Conservation (phyloP, 2,329 filamentous ascomycete genomes). For the Aspergillus caelatus region DNA sequence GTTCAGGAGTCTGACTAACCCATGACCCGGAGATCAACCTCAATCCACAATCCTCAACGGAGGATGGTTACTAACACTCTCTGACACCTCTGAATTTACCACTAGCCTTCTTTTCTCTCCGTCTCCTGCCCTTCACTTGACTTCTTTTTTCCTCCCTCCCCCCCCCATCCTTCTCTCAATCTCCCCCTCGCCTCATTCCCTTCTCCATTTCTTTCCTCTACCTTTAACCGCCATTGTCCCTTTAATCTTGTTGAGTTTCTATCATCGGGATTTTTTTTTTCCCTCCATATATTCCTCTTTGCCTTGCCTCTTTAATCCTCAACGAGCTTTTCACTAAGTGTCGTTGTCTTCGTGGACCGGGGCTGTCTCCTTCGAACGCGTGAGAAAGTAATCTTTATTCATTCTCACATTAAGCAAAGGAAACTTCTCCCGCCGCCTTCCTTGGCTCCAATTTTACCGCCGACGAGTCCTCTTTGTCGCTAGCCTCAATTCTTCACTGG, state of each 20-base stretch:
- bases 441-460: conserved; percentile 9
- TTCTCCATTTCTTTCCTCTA: conserved; percentile 50
- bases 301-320: conserved; percentile 14
- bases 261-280: conserved; percentile 17
- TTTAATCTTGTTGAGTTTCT: conserved; percentile 21
- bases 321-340: conserved; percentile 58
- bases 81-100: conserved; percentile 14
- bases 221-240: conserved; percentile 15
- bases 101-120: conserved; percentile 13
- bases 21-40: conserved; percentile 16
- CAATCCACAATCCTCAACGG: conserved; percentile 9
- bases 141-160: conserved; percentile 18
- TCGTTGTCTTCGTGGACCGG: conserved; percentile 44
- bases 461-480: conserved; percentile 18
- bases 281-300: conserved; percentile 20
- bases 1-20: conserved; percentile 11
- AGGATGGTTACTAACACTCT: conserved; percentile 1
- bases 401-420: conserved; percentile 13
- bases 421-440: neutral
- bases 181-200: conserved; percentile 13
- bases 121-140: neutral
- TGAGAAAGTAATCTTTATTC: conserved; percentile 25
- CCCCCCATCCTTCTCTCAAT: conserved; percentile 9
- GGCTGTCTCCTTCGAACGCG: conserved; percentile 29
- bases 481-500: conserved; percentile 11